Conservation (phyloP, 1,139 yeast species). For the Arxiozyma slooffiae region DNA sequence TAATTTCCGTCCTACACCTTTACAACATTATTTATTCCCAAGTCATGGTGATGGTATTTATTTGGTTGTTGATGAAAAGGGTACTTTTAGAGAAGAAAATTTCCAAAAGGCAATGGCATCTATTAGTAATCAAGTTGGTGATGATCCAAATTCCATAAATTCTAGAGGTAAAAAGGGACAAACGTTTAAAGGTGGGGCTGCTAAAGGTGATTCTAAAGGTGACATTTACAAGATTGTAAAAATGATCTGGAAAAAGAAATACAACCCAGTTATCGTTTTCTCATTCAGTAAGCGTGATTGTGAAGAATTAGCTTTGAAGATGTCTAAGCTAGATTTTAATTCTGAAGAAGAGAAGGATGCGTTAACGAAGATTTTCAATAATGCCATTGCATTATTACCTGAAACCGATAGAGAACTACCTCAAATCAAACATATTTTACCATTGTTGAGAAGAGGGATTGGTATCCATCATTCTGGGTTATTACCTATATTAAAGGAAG, state of each 20-base stretch:
- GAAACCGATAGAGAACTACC: constrained; percentile 88
- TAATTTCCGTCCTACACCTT: constrained; percentile 96
- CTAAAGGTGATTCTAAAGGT: constrained; percentile 65
- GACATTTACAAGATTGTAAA: constrained; percentile 95
- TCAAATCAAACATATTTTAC: constrained; percentile 83
- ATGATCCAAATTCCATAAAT: constrained; percentile 58
- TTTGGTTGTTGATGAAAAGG: constrained; percentile 94
- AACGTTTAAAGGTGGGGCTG: constrained; percentile 72
- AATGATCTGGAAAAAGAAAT: constrained; percentile 93
- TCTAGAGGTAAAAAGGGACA: constrained; percentile 69
- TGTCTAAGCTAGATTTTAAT: constrained; percentile 91
- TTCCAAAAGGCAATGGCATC: constrained; percentile 98
- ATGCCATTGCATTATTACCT: constrained; percentile 79
- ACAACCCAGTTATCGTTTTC: constrained; percentile 95
- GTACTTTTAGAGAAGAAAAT: constrained; percentile 90
- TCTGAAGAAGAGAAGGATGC: constrained; percentile 87
- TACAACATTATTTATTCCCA: constrained; percentile 93
- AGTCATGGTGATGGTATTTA: constrained; percentile 97
- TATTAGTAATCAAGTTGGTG: constrained; percentile 72
- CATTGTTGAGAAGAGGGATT: constrained; percentile 83
- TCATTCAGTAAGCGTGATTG: constrained; percentile 95
- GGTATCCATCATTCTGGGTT: constrained; percentile 98
- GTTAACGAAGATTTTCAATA: constrained; percentile 74
- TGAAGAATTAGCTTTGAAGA: constrained; percentile 83
- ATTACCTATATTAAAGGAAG: constrained; percentile 89